These are phyloP conservation scores for Cladophialophora chaetospira DNA, from an alignment of 2,329 filamentous ascomycete genomes.

Conservation along the genomic window DNA sequence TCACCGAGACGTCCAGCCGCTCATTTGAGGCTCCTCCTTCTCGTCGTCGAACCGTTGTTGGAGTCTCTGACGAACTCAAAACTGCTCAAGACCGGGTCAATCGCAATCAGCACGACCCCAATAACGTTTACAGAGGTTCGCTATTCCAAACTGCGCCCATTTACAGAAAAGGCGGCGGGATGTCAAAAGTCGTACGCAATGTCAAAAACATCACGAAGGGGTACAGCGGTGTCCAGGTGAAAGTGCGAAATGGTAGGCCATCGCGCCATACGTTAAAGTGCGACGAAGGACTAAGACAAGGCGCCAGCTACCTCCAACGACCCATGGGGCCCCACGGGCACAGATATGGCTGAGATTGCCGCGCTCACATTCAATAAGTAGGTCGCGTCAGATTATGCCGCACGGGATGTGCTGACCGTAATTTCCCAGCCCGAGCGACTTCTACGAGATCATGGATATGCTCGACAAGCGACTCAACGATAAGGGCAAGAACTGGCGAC, in stretches of 20 bases:
- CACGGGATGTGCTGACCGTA: slow-evolving; percentile 18
- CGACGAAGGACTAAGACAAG: background rate
- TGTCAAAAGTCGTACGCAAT: slow-evolving; percentile 96
- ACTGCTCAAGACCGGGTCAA: slow-evolving; percentile 4
- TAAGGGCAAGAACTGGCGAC: slow-evolving; percentile 99
- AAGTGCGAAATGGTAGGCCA: slow-evolving; percentile 88
- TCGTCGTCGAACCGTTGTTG: slow-evolving; percentile 29
- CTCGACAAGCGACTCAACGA: slow-evolving; percentile 97
- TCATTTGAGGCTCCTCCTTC: slow-evolving; percentile 25
- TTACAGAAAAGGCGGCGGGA: slow-evolving; percentile 44
- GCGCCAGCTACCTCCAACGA: slow-evolving; percentile 93
- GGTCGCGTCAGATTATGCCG: slow-evolving; percentile 11
- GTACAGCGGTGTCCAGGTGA: slow-evolving; percentile 94
- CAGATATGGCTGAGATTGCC: slow-evolving; percentile 98
- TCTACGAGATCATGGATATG: slow-evolving; percentile 99
- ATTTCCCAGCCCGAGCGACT: slow-evolving; percentile 76
- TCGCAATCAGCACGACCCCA: slow-evolving; percentile 13
- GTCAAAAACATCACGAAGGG: slow-evolving; percentile 99
- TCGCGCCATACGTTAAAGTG: background rate
- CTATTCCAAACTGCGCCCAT: slow-evolving; percentile 24
- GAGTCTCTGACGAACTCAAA: slow-evolving; percentile 24
- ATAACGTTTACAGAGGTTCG: slow-evolving; percentile 28
- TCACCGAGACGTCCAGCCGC: slow-evolving; percentile 30
- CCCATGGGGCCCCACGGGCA: slow-evolving; percentile 95
- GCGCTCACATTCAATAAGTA: slow-evolving; percentile 98